A percentile compares a stretch with the other conserved stretches of the same genome.
These are phyloP conservation scores for Monosporascus ibericus DNA, from an alignment of 2,329 filamentous ascomycete genomes.

Conservation along the genomic window DNA sequence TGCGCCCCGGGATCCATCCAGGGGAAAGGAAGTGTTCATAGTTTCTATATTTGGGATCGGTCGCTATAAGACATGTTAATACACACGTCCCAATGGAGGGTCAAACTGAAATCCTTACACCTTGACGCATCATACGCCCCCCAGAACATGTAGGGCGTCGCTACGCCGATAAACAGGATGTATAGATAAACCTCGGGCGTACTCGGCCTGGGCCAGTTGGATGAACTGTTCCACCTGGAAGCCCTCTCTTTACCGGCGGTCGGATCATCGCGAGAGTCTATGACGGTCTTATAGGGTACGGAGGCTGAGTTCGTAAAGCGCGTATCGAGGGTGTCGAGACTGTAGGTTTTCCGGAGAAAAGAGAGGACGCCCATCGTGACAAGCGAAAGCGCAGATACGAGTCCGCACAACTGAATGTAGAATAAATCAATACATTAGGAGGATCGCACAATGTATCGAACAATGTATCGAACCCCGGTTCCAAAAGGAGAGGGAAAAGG, in stretches of 20 bases:
- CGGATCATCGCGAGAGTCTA: conserved; percentile 44
- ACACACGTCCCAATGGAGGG: background rate
- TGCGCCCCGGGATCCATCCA: conserved; percentile 89
- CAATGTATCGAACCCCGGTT: too few species aligned
- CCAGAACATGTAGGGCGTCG: conserved; percentile 85
- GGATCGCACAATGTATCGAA: too few species aligned
- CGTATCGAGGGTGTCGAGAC: conserved; percentile 56
- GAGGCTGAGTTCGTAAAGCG: conserved; percentile 64
- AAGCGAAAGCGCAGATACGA: background rate
- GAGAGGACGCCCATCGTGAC: conserved; percentile 33
- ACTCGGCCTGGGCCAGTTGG: conserved; percentile 47
- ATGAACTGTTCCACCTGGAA: conserved; percentile 37
- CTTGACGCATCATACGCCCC: conserved; percentile 79
- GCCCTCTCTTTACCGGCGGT: conserved; percentile 32
- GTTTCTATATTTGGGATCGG: conserved; percentile 72
- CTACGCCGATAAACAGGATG: conserved; percentile 58
- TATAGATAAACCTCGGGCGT: conserved; percentile 85
- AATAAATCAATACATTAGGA: too few species aligned
- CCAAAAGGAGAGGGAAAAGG: too few species aligned
- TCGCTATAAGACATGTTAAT: conserved; percentile 45
- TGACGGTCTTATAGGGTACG: conserved; percentile 55
- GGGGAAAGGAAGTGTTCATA: conserved; percentile 65
- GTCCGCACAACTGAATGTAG: too few species aligned
- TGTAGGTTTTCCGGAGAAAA: conserved; percentile 47
- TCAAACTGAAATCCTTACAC: conserved; percentile 41